phyloP scores from a whole-genome alignment of 306 rosid genomes.

The Medicago lupulina region DNA sequence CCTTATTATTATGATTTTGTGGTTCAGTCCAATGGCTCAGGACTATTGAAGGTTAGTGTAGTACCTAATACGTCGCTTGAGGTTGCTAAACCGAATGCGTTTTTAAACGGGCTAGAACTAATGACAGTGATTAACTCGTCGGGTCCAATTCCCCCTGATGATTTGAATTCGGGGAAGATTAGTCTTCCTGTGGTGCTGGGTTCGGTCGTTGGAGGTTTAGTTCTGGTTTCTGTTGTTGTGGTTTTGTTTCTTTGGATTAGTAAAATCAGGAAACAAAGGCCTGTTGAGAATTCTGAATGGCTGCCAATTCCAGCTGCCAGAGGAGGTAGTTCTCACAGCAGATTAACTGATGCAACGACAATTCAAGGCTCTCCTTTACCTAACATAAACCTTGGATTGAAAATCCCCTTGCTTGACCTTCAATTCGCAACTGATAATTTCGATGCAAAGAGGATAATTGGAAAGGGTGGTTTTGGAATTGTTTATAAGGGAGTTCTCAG shows the following conservation, averaged over 20 bases:
- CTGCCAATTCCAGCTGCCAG: constrained; percentile 25
- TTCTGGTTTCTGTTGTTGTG: constrained; percentile 18
- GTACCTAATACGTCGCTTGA: neutral
- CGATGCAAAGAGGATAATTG: constrained; percentile 41
- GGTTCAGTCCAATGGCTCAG: constrained; percentile 46
- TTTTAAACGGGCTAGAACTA: constrained; percentile 57
- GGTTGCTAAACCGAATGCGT: rapidly evolving
- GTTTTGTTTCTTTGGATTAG: constrained; percentile 25
- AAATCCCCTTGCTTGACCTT: constrained; percentile 48
- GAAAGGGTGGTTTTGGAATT: constrained; percentile 62
- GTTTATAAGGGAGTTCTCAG: constrained; percentile 56
- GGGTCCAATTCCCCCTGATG: neutral
- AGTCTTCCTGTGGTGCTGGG: constrained; percentile 31
- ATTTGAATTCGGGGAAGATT: neutral
- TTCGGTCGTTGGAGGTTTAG: constrained; percentile 33
- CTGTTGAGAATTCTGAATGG: constrained; percentile 30
- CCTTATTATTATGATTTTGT: constrained; percentile 49
- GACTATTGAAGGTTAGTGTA: constrained; percentile 13
- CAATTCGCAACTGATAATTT: constrained; percentile 53
- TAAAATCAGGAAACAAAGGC: constrained; percentile 38
- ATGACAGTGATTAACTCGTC: constrained; percentile 38
- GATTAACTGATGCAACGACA: constrained; percentile 39
- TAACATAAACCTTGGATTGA: constrained; percentile 49
- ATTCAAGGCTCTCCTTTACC: constrained; percentile 42
- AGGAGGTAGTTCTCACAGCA: constrained; percentile 48